Evolutionary conservation across 345 rosid genomes (phyloP), one percentile per base, ranked within the genome.

Genomic region (Geranium rotundifolium): DNA sequence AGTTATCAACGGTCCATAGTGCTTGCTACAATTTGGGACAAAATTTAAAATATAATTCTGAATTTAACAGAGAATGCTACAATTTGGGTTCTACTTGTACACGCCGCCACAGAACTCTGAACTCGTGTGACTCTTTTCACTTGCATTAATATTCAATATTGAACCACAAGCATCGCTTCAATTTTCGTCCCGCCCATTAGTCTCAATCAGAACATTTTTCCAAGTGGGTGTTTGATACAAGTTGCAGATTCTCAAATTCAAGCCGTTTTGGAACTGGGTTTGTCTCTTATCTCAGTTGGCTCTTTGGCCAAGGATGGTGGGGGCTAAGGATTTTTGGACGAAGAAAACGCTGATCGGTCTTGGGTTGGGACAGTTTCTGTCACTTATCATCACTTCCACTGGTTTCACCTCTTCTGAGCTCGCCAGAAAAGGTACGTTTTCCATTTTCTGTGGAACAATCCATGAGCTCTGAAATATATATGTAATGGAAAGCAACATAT

Each of bases 291-390:
- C 50, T 41, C 5, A 7, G 17, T 54, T 54, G 19, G 57, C 4
- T 31, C 37, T 2, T 31, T 19, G 8, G 57, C 16, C 7, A 12
- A 65, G 55, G 66, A 69, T 65, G 76, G 18, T 62, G 63, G 65
- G 37, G 13, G 69, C 55, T 14, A 70, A 65, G 65, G 64, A 74
- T 57, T 60, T 76, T 54, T 69, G 79, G 55, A 69, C 79, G 31
- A 76, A 67, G 79, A 74, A 77, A 62, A 76, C 75, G 10, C 62
- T 80, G 73, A 19, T 74, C 37, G 84, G 75, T 60, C 81, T 80
- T 67, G 79, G 59, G 34, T 63, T 80, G 62, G 84, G 84, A 1
- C 84, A 80, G 73, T 74, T 80, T 66, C 79, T 80, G 13, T 80
- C 84, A 3, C 67, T 80, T 29, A 73, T 80, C 57, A 76, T 80